These are phyloP conservation scores for Fistulina hepatica DNA, from an alignment of 1,284 basidiomycete genomes.

Conservation along the genomic window DNA sequence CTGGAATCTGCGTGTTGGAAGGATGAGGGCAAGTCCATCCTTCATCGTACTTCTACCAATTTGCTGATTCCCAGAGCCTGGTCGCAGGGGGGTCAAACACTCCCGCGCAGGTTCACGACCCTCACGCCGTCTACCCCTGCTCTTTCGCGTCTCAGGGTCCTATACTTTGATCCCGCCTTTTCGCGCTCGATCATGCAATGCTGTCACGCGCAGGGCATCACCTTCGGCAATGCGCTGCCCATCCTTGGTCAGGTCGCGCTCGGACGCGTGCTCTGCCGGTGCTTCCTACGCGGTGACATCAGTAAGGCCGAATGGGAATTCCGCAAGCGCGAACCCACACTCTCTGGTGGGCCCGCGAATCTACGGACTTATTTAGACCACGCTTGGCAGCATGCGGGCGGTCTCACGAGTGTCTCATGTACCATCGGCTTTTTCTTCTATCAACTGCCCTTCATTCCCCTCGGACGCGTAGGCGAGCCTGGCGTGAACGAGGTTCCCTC, in stretches of 20 bases:
- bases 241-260: constrained; percentile 27
- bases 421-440: constrained; percentile 35
- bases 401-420: constrained; percentile 31
- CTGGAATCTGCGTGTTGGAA: constrained; percentile 21
- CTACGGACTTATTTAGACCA: constrained; percentile 39
- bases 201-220: constrained; percentile 34
- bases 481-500: constrained; percentile 28
- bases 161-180: constrained; percentile 11
- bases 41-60: constrained; percentile 2
- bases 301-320: constrained; percentile 41
- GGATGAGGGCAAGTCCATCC: constrained; percentile 23
- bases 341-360: constrained; percentile 39
- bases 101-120: constrained; percentile 33
- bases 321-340: constrained; percentile 39
- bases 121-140: constrained; percentile 16
- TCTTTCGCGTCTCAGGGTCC: background rate
- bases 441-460: constrained; percentile 41
- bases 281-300: constrained; percentile 37
- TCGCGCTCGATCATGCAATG: constrained; percentile 22
- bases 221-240: constrained; percentile 35
- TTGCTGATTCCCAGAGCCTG: background rate
- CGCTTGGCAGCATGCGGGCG: constrained; percentile 37
- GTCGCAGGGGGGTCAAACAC: constrained; percentile 51
- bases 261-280: constrained; percentile 38
- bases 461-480: constrained; percentile 26